A percentile compares a stretch with the other conserved stretches of the same genome.
Evolutionary conservation across 495 filamentous ascomycete species (phyloP).

Genomic region (Aspergillus homomorphus): DNA sequence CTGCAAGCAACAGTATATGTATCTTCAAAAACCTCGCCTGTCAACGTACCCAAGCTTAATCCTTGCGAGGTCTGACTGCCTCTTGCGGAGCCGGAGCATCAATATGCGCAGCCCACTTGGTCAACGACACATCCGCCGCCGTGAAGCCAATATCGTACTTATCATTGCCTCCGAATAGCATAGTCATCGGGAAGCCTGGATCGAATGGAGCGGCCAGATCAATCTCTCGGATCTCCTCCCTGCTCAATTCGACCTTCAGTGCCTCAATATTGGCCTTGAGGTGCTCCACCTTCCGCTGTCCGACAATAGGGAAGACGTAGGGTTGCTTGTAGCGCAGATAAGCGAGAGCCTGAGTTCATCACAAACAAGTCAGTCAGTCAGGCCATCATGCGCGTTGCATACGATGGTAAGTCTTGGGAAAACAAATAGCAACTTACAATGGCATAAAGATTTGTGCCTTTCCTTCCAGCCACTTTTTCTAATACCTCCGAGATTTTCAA

Average conservation of each 20-base stretch:
- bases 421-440: constrained; percentile 10
- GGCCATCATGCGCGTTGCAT: too few species aligned
- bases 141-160: constrained; percentile 8
- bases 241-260: constrained; percentile 49
- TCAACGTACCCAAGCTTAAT: neutral
- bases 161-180: constrained; percentile 6
- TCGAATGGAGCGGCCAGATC: constrained; percentile 50
- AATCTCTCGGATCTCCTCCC: constrained; percentile 56
- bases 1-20: too few species aligned
- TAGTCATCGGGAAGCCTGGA: constrained; percentile 12
- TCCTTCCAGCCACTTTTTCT: constrained; percentile 11
- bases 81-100: constrained; percentile 8
- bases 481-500: constrained; percentile 14
- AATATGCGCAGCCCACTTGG: constrained; percentile 10
- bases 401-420: too few species aligned
- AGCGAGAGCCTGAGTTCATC: constrained; percentile 50
- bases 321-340: constrained; percentile 73
- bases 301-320: constrained; percentile 75
- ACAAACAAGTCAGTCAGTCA: neutral
- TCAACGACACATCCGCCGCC: constrained; percentile 15
- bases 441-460: constrained; percentile 13
- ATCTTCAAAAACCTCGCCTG: too few species aligned
- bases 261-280: constrained; percentile 62
- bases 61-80: constrained; percentile 8
- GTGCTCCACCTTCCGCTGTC: constrained; percentile 63